Percentiles rank a stretch among this genome's conserved stretches.
Evolutionary conservation across 2,329 filamentous ascomycete species (phyloP).

Genomic region (Fusarium pseudoanthophilum): DNA sequence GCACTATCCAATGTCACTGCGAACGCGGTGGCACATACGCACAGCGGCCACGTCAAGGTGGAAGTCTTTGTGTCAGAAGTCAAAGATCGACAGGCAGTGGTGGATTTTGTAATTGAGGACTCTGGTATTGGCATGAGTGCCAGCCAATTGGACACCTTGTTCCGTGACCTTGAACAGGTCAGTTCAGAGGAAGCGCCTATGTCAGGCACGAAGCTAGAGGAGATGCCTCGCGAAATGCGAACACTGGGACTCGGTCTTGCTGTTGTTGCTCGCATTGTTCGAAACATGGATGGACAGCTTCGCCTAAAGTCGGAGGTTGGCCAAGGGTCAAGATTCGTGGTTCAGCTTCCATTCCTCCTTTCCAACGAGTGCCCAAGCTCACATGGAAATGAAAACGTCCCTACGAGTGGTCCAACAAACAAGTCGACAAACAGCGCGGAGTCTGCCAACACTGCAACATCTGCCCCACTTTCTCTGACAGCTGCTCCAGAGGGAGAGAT

Average conservation of each 20-base stretch:
- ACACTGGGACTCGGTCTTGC: constrained; percentile 86
- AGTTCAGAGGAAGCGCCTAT: constrained; percentile 55
- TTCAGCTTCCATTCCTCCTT: constrained; percentile 80
- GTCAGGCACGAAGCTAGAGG: constrained; percentile 37
- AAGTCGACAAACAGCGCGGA: constrained; percentile 20
- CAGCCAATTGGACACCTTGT: constrained; percentile 66
- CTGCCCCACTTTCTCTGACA: constrained; percentile 42
- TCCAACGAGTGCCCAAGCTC: constrained; percentile 53
- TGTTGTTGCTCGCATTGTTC: constrained; percentile 83
- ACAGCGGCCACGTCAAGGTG: constrained; percentile 72
- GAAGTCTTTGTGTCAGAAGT: constrained; percentile 73
- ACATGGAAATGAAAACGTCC: constrained; percentile 12
- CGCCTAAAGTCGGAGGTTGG: constrained; percentile 85
- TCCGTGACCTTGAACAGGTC: constrained; percentile 69
- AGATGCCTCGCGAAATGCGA: constrained; percentile 48
- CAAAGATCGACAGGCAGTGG: constrained; percentile 64
- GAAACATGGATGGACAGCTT: constrained; percentile 91
- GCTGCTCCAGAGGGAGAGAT: constrained; percentile 63
- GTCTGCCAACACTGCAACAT: constrained; percentile 32
- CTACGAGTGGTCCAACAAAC: constrained; percentile 6
- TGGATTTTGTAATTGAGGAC: constrained; percentile 82
- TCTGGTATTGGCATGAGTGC: constrained; percentile 78
- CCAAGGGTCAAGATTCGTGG: constrained; percentile 83
- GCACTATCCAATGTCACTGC: constrained; percentile 84
- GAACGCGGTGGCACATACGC: constrained; percentile 85